A percentile compares a stretch with the other conserved stretches of the same genome.
Evolutionary conservation across 2,329 filamentous ascomycete species (phyloP).

Genomic region (Colletotrichum sojae): DNA sequence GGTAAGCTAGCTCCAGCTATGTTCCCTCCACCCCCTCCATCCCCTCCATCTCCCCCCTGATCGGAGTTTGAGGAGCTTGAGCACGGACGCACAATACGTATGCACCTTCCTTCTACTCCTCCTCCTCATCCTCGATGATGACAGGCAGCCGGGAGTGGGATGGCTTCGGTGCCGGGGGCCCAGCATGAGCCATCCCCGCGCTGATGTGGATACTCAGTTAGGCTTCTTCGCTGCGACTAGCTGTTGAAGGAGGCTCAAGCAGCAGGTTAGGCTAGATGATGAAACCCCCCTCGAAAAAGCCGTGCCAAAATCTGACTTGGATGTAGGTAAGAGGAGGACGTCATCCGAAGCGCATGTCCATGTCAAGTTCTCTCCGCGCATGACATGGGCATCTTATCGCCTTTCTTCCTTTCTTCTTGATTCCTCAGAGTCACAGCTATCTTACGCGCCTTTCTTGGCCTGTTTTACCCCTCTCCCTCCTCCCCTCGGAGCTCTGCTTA

Average conservation of each 20-base stretch:
- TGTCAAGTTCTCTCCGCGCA: not conserved
- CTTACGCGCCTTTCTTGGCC: too few relatives aligned
- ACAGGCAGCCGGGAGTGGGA: not conserved
- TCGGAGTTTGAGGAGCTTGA: not conserved
- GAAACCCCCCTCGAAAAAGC: not conserved
- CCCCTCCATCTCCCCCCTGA: not conserved
- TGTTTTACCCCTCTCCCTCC: too few relatives aligned
- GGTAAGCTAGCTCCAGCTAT: too few relatives aligned
- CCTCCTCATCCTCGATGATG: not conserved
- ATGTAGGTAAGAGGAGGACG: not conserved
- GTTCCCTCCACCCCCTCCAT: not conserved
- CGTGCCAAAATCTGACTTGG: not conserved
- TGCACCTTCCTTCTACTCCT: too few relatives aligned
- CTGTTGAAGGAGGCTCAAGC: too few relatives aligned
- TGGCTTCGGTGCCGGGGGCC: not conserved
- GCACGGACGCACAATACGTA: not conserved
- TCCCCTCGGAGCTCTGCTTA: too few relatives aligned
- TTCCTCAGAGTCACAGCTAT: too few relatives aligned
- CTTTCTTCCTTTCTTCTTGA: not conserved
- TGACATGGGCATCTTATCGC: not conserved
- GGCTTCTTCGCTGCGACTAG: too few relatives aligned
- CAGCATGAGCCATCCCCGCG: not conserved
- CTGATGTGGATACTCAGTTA: too few relatives aligned
- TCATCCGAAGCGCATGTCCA: not conserved
- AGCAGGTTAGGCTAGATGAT: too few relatives aligned